Evolutionary conservation across 306 rosid genomes (phyloP).

Genomic region (Gastrolobium villosum): DNA sequence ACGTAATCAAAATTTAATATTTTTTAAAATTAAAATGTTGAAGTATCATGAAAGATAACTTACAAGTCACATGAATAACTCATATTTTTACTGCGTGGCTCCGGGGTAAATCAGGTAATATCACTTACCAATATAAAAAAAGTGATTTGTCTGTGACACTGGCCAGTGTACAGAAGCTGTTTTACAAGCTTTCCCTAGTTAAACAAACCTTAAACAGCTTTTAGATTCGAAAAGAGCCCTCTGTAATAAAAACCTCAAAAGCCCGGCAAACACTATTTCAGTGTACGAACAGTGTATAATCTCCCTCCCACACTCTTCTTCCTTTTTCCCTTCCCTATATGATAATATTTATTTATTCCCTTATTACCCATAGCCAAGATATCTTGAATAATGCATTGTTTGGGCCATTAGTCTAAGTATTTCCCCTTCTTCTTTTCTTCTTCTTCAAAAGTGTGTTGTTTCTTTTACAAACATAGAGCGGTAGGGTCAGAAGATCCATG

Average conservation of each 20-base stretch:
- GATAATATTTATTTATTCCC: conserved; percentile 1
- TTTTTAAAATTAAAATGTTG: too few species aligned
- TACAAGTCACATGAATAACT: too few species aligned
- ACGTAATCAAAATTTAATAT: too few species aligned
- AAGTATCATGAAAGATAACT: too few species aligned
- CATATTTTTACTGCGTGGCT: too few species aligned
- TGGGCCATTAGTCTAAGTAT: too few species aligned
- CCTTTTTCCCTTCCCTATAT: not conserved
- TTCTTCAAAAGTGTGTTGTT: not conserved
- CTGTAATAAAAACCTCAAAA: conserved; percentile 44
- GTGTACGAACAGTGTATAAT: conserved; percentile 3
- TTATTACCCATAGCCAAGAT: not conserved
- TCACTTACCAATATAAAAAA: too few species aligned
- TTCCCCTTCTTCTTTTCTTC: not conserved
- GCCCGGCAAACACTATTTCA: conserved; percentile 53
- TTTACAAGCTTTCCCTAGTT: not conserved
- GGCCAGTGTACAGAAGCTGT: not conserved
- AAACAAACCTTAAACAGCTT: not conserved
- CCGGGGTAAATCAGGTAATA: too few species aligned
- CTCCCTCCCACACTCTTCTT: conserved; percentile 19
- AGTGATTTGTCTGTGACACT: conserved; percentile 6
- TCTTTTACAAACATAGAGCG: conserved; percentile 36
- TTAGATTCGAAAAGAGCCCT: conserved; percentile 8
- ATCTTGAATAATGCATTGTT: not conserved
- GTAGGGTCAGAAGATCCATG: conserved; percentile 46